A percentile compares a stretch with the other conserved stretches of the same genome.
Conservation (phyloP, 192 early-diverging fungal species). For the Coemansia sp. region DNA sequence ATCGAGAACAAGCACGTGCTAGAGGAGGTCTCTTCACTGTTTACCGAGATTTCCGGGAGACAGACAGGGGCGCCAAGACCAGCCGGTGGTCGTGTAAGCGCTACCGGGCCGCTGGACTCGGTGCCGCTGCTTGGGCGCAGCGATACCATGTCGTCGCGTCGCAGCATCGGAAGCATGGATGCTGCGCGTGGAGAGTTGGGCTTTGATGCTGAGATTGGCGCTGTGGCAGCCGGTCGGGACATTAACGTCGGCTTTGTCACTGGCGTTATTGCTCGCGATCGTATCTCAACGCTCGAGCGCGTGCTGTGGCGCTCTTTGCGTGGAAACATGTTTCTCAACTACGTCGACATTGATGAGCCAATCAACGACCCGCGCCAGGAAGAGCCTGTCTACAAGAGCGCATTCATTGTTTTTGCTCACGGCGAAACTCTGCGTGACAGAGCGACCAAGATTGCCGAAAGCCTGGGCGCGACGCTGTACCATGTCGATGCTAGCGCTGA, state of each 20-base stretch:
- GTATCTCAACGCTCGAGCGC: conserved; percentile 88
- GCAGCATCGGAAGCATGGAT: conserved; percentile 52
- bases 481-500: conserved; percentile 79
- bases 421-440: conserved; percentile 87
- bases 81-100: neutral
- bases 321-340: conserved; percentile 96
- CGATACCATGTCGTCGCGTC: conserved; percentile 54
- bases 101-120: conserved; percentile 27
- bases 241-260: conserved; percentile 83
- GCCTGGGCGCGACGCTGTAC: conserved; percentile 93
- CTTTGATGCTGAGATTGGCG: conserved; percentile 35
- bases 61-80: conserved; percentile 63
- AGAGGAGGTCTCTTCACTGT: conserved; percentile 62
- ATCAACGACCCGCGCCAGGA: conserved; percentile 90
- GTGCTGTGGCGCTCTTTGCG: conserved; percentile 96
- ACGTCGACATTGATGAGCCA: conserved; percentile 92
- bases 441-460: conserved; percentile 92
- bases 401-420: conserved; percentile 98
- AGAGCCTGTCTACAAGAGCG: conserved; percentile 89
- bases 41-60: conserved; percentile 68
- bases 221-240: conserved; percentile 31
- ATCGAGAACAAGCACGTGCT: conserved; percentile 89
- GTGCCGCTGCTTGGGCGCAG: conserved; percentile 60
- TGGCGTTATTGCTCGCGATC: conserved; percentile 85
- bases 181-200: conserved; percentile 30